phyloP scores from a whole-genome alignment of 495 filamentous ascomycete species.

The Saxophila tyrrhenica region DNA sequence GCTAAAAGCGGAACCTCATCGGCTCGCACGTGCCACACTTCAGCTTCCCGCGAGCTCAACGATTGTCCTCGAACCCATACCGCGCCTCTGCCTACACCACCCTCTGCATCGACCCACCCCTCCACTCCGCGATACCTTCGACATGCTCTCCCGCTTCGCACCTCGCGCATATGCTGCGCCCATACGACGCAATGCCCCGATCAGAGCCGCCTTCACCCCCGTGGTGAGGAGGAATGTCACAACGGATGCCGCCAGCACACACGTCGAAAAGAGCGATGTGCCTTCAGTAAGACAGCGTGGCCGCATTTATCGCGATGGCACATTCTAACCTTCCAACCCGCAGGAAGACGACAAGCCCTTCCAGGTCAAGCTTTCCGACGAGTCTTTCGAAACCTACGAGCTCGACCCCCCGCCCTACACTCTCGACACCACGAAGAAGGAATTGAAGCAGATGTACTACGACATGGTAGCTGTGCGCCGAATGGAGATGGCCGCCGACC shows the following conservation, averaged over 20 bases:
- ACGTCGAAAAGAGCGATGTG: conserved; percentile 74
- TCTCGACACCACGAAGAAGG: conserved; percentile 84
- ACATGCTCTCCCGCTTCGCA: conserved; percentile 29
- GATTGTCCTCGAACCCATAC: no score
- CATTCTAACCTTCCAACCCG: not conserved
- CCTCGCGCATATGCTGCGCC: conserved; percentile 35
- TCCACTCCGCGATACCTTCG: not conserved
- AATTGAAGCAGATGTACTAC: conserved; percentile 96
- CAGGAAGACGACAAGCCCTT: conserved; percentile 93
- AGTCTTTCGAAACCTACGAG: conserved; percentile 99
- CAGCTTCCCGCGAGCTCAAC: no score
- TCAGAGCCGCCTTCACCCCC: conserved; percentile 15
- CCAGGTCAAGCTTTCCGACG: conserved; percentile 80
- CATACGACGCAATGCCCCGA: conserved; percentile 39
- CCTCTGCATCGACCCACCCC: not conserved
- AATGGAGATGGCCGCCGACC: conserved; percentile 98
- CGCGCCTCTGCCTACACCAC: not conserved
- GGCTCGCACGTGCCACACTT: no score
- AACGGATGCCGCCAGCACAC: conserved; percentile 83
- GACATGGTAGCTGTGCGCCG: conserved; percentile 93
- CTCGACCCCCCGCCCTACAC: conserved; percentile 90
- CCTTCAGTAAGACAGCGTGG: conserved; percentile 42
- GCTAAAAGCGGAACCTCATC: no score
- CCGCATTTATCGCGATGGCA: not conserved
- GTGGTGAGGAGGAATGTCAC: conserved; percentile 66